Evolutionary conservation across 257 asterid genomes (phyloP).

Genomic region (Ophiorrhiza pumila): DNA sequence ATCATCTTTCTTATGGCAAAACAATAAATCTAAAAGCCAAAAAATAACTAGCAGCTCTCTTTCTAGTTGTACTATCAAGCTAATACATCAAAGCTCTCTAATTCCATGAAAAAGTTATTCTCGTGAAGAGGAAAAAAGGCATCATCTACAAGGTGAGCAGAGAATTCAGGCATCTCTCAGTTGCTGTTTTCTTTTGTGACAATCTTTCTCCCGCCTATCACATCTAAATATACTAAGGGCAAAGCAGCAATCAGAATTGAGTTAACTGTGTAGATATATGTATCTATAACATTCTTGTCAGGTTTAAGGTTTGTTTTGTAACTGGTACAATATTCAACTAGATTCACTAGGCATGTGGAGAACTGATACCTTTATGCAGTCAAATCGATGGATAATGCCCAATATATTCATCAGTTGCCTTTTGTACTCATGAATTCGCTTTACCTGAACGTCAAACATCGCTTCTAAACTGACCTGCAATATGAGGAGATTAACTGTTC

Average conservation of each 20-base stretch:
- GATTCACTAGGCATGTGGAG: not conserved
- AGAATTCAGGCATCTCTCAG: not conserved
- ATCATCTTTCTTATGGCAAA: not conserved
- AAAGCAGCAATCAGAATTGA: not conserved
- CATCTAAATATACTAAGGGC: not conserved
- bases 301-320: not conserved
- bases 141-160: not conserved
- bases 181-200: too few relatives aligned
- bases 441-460: conserved; percentile 51
- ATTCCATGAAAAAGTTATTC: not conserved
- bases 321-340: not conserved
- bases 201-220: too few relatives aligned
- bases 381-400: conserved; percentile 49
- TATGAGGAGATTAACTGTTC: not conserved
- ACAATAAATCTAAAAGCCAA: not conserved
- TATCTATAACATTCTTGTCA: not conserved
- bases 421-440: conserved; percentile 51
- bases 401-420: conserved; percentile 46
- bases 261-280: not conserved
- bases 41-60: not conserved
- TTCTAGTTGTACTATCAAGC: too few relatives aligned
- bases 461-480: conserved; percentile 51
- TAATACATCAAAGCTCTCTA: not conserved
- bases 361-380: conserved; percentile 47
- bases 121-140: not conserved